phyloP scores from a whole-genome alignment of 495 filamentous ascomycete species.

The Daldinia loculata region DNA sequence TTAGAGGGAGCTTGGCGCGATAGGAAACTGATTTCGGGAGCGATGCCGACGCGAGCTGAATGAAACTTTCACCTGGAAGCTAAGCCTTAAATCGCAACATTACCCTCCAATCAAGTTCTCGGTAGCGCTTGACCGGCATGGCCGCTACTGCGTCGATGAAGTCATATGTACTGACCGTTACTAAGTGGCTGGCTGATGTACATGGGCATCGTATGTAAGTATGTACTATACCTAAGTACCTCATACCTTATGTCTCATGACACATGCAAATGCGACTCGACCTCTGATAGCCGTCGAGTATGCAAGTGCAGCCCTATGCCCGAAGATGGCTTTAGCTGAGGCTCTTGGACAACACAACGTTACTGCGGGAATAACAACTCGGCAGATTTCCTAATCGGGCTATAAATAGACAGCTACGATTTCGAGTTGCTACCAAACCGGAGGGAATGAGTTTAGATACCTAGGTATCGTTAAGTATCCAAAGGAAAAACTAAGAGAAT shows the following conservation, averaged over 20 bases:
- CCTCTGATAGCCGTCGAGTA: neutral
- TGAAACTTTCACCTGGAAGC: neutral
- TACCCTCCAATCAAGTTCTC: neutral
- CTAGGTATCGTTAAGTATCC: no score
- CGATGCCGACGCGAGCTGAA: constrained; percentile 2
- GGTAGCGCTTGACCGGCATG: neutral
- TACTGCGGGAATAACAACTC: neutral
- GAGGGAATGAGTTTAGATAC: no score
- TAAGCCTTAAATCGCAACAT: constrained; percentile 1
- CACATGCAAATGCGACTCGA: neutral
- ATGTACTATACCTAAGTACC: no score
- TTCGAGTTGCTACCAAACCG: no score
- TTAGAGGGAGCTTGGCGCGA: neutral
- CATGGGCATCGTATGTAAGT: neutral
- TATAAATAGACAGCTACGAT: no score
- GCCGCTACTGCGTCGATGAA: neutral
- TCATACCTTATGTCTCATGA: no score
- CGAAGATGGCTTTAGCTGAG: neutral
- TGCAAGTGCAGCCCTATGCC: constrained; percentile 23
- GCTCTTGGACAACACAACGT: neutral
- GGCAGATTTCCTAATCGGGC: neutral
- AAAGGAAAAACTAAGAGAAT: no score
- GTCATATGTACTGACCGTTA: neutral
- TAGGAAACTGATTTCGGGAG: neutral
- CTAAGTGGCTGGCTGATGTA: neutral